These are phyloP conservation scores for Candida pseudoglaebosa DNA, from an alignment of 805 yeast species.

Conservation along the genomic window DNA sequence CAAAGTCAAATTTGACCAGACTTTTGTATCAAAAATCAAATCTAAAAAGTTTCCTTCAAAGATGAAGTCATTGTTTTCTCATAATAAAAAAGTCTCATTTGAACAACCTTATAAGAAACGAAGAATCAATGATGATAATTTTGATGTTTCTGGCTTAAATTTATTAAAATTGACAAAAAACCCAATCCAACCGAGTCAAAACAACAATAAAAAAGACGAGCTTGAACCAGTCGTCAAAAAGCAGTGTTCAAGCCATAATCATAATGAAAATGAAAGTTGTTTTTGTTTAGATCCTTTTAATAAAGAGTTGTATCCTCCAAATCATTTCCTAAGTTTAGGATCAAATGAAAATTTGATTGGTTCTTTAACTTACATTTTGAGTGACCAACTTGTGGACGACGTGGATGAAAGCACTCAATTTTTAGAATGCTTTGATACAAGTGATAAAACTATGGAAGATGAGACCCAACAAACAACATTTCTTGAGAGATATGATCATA, in stretches of 20 bases:
- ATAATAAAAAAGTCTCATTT: background rate
- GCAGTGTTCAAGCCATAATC: background rate
- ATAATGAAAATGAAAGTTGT: background rate
- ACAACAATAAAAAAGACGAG: too few relatives aligned
- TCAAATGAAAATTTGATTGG: constrained; percentile 4
- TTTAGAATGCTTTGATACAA: background rate
- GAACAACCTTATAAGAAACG: background rate
- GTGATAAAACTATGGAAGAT: background rate
- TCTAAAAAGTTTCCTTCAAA: background rate
- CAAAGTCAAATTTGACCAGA: background rate
- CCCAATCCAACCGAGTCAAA: too few relatives aligned
- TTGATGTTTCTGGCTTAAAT: background rate
- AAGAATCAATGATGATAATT: background rate
- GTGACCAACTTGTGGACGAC: background rate
- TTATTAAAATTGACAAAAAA: background rate
- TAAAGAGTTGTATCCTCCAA: background rate
- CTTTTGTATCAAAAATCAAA: background rate
- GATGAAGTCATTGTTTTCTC: background rate
- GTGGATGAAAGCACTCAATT: background rate
- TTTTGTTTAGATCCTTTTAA: too few relatives aligned
- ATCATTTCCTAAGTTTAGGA: constrained; percentile 1
- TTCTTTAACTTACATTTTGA: constrained; percentile 1
- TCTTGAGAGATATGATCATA: too few relatives aligned
- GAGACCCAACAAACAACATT: too few relatives aligned
- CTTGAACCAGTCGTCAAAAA: background rate